Percentiles rank a stretch among this genome's conserved stretches.
phyloP scores from a whole-genome alignment of 2,329 filamentous ascomycete species.

The Colletotrichum karsti region DNA sequence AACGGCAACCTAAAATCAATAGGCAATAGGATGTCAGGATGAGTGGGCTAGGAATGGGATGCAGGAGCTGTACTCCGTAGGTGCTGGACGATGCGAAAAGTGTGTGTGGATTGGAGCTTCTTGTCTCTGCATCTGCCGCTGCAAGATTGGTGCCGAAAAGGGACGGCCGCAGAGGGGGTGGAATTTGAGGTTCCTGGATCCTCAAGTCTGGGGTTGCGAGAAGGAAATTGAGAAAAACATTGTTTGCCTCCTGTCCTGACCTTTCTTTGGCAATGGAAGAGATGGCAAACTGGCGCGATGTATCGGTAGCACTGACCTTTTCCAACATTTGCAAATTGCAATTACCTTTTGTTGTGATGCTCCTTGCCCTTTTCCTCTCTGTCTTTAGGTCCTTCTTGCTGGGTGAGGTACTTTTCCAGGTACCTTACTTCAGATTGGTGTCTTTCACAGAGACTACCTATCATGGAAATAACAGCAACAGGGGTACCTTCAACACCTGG shows the following conservation, averaged over 20 bases:
- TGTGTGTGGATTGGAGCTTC: background rate
- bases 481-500: background rate
- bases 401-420: background rate
- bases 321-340: background rate
- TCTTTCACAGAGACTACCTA: background rate
- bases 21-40: background rate
- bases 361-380: background rate
- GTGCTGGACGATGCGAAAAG: background rate
- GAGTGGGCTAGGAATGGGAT: background rate
- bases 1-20: background rate
- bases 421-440: background rate
- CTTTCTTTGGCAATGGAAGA: too few species aligned
- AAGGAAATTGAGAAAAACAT: background rate
- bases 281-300: too few species aligned
- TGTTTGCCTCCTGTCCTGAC: background rate
- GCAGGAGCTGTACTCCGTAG: background rate
- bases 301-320: slow-evolving; percentile 12
- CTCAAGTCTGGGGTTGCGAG: background rate
- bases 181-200: background rate
- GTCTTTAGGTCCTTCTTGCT: background rate
- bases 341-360: background rate
- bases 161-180: background rate
- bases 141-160: slow-evolving; percentile 13
- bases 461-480: background rate
- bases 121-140: slow-evolving; percentile 22